A percentile compares a stretch with the other conserved stretches of the same genome.
Conservation (phyloP, 805 yeast species). For the Komagataella mondaviorum region DNA sequence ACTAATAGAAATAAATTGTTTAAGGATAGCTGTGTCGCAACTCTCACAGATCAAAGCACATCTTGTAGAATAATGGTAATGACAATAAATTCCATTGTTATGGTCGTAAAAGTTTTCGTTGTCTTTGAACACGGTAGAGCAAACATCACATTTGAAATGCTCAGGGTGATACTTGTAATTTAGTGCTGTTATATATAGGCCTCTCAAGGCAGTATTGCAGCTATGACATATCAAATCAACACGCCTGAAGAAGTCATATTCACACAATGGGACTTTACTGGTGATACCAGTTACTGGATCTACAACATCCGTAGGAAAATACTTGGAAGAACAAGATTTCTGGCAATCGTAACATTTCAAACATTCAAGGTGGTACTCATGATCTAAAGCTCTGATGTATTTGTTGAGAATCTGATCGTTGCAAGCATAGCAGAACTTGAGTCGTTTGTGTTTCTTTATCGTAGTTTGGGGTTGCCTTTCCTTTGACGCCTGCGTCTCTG, state of each 20-base stretch:
- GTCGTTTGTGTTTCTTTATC: background rate
- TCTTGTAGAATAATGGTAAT: constrained; percentile 76
- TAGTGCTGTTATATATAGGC: constrained; percentile 87
- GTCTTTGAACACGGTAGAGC: constrained; percentile 79
- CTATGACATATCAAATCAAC: constrained; percentile 75
- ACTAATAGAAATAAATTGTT: constrained; percentile 86
- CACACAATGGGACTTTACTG: constrained; percentile 61
- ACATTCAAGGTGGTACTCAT: constrained; percentile 76
- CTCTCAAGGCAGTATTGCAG: constrained; percentile 78
- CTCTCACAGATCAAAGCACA: constrained; percentile 90
- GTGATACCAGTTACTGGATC: constrained; percentile 15
- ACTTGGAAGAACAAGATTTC: constrained; percentile 67
- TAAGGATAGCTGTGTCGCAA: constrained; percentile 79
- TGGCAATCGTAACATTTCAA: constrained; percentile 82
- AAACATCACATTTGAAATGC: constrained; percentile 85
- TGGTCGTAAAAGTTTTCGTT: constrained; percentile 82
- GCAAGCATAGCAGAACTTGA: constrained; percentile 39
- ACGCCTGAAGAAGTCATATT: constrained; percentile 80
- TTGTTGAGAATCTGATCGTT: constrained; percentile 47
- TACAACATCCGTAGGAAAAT: constrained; percentile 61
- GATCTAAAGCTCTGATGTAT: constrained; percentile 72
- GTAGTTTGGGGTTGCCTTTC: background rate
- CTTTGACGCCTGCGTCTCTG: background rate
- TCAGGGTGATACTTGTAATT: constrained; percentile 89
- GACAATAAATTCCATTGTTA: constrained; percentile 73